These are phyloP conservation scores for Penicillium sp. DNA, from an alignment of 2,329 filamentous ascomycete species.

Conservation along the genomic window DNA sequence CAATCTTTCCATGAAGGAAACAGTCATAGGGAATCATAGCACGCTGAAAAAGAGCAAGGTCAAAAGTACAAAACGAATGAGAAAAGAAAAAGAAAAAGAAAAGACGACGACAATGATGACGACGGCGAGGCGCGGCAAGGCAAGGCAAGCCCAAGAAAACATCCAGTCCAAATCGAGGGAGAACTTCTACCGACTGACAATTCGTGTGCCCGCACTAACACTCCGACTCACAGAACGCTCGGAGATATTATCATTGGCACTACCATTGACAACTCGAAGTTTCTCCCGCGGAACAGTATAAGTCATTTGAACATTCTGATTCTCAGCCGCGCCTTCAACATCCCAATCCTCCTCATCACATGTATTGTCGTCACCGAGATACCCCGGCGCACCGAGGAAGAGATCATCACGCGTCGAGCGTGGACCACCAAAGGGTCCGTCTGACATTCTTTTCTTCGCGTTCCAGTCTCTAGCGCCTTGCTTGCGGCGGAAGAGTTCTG, in stretches of 20 bases:
- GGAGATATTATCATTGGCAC: slow-evolving; percentile 36
- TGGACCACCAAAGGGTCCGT: slow-evolving; percentile 20
- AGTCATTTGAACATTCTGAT: slow-evolving; percentile 77
- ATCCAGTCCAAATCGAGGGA: too few species aligned
- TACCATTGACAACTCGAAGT: slow-evolving; percentile 86
- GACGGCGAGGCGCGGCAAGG: neutral
- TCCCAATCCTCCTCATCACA: slow-evolving; percentile 65
- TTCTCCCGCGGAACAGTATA: slow-evolving; percentile 90
- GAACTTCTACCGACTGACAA: slow-evolving; percentile 1
- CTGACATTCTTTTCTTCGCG: slow-evolving; percentile 36
- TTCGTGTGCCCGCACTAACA: slow-evolving; percentile 16
- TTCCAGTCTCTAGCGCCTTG: slow-evolving; percentile 59
- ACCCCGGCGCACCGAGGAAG: slow-evolving; percentile 30
- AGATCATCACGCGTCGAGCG: slow-evolving; percentile 31
- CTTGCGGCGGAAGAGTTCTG: slow-evolving; percentile 53
- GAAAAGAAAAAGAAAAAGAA: slow-evolving; percentile 9
- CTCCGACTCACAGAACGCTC: slow-evolving; percentile 32
- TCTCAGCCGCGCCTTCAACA: slow-evolving; percentile 73
- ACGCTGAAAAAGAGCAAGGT: slow-evolving; percentile 9
- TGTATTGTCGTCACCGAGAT: slow-evolving; percentile 31
- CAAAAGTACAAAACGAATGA: slow-evolving; percentile 13
- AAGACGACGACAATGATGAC: neutral
- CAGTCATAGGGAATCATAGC: slow-evolving; percentile 2
- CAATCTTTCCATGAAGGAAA: slow-evolving; percentile 6
- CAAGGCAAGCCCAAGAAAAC: neutral